Percentiles rank a stretch among this genome's conserved stretches.
Conservation (phyloP, 352 stramenopile species). For the Halophytophthora polymorphica region DNA sequence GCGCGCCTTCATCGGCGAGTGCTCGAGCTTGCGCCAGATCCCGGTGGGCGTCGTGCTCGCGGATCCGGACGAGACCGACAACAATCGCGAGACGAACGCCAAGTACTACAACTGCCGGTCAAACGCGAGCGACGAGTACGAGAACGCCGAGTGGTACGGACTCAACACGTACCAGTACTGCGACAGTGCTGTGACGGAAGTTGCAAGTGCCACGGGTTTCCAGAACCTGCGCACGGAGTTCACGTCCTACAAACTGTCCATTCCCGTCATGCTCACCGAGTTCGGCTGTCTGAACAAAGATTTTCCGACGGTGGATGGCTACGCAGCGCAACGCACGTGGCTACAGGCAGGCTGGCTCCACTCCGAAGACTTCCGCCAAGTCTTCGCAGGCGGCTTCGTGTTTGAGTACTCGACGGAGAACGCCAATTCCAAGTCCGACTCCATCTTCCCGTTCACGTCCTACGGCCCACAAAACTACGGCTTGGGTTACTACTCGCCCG, state of each 20-base stretch:
- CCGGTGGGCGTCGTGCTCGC: slow-evolving; percentile 75
- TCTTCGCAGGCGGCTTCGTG: slow-evolving; percentile 68
- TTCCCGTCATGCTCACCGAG: slow-evolving; percentile 80
- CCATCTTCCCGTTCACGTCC: too few relatives aligned
- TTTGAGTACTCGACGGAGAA: slow-evolving; percentile 86
- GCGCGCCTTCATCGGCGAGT: slow-evolving; percentile 57
- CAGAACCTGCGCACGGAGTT: slow-evolving; percentile 53
- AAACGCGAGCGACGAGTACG: slow-evolving; percentile 56
- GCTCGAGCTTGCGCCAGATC: slow-evolving; percentile 51
- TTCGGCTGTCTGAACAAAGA: slow-evolving; percentile 68
- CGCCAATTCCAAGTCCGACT: too few relatives aligned
- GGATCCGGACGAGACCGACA: slow-evolving; percentile 40
- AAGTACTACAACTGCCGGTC: slow-evolving; percentile 88
- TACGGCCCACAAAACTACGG: slow-evolving; percentile 84
- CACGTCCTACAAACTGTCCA: slow-evolving; percentile 44
- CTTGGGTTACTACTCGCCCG: slow-evolving; percentile 79
- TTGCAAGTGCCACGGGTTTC: slow-evolving; percentile 43
- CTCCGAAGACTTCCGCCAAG: slow-evolving; percentile 37
- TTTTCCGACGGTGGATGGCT: slow-evolving; percentile 56
- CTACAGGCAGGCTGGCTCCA: slow-evolving; percentile 63
- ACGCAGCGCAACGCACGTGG: slow-evolving; percentile 66
- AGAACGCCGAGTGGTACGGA: slow-evolving; percentile 84
- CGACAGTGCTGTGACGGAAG: slow-evolving; percentile 32
- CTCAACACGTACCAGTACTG: slow-evolving; percentile 87
- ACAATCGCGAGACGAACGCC: slow-evolving; percentile 61